Base-by-base conservation (phyloP, 345 rosid species). In the Camelina sativa region DNA sequence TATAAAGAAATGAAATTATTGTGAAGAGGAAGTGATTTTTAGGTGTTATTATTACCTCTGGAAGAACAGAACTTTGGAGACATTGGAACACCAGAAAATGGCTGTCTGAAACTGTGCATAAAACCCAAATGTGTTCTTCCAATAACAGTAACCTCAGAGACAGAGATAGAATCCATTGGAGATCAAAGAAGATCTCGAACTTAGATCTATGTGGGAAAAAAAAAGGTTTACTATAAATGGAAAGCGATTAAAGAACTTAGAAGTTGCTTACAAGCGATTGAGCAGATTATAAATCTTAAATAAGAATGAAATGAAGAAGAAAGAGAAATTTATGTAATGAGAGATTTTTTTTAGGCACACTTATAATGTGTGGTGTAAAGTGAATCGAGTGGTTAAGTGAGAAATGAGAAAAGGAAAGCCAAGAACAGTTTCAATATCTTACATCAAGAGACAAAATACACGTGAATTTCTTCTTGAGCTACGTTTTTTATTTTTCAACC, bases 161-260 rank as follows among this genome's bases (percentile, higher is more conserved):
- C 73, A 35, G 87, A 74, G 7, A 80, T 9, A 46, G 81, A 75
- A 44, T 87, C 86, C 95, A 89, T 89, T 65, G 32, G 23, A 58
- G 58, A 62, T 16, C 69, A 62, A 54, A 44, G 69, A 41, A 60
- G 48, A 32, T 73, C 43, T 62, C 8, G 0, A 38, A 38, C 2
- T 9, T 38, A 3, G 37, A 34, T 38, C 12, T 61, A 1, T 72
- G 37, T 61, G 4, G 3, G 10, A 17, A 44, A 20, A 62, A 44
- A 30, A 60, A 11, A 1, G 1, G 30, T 38, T 38, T 59, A 37
- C 16, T 17, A 5, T 2, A 44, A 37, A 66, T 12, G 53, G 34
- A 17, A 11, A 52, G 9, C 1, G 34, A 52, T 40, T 40, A 25
- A 38, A 74, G 23, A 50, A 50, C 69, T 41, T 15, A 22, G 38